phyloP scores from a whole-genome alignment of 179 eudicot species.

The Spinacia oleracea region DNA sequence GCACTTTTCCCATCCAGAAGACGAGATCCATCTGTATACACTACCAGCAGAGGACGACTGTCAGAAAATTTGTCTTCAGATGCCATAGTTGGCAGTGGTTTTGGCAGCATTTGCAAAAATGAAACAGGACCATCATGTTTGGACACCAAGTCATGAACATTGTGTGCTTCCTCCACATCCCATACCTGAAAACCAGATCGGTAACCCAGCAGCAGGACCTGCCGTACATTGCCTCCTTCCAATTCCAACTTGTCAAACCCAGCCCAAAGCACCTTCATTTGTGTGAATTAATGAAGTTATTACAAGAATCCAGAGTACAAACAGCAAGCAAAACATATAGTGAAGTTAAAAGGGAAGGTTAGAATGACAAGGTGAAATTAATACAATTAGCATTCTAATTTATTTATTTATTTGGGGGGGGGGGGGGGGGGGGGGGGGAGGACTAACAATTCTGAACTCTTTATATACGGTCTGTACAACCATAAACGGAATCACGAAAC shows the following conservation, averaged over 20 bases:
- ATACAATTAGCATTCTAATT: neutral
- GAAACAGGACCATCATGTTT: conserved; percentile 77
- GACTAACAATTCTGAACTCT: neutral
- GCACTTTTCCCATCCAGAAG: conserved; percentile 39
- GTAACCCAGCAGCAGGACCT: conserved; percentile 70
- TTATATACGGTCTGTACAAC: neutral
- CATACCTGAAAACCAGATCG: conserved; percentile 85
- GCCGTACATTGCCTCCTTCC: conserved; percentile 47
- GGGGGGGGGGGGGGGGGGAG: neutral
- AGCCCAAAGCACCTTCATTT: conserved; percentile 80
- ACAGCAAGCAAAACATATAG: neutral
- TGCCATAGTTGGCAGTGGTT: conserved; percentile 46
- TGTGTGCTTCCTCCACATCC: conserved; percentile 86
- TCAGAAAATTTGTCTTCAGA: conserved; percentile 55
- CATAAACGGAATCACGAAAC: neutral
- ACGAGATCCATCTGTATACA: conserved; percentile 67
- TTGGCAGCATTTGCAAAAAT: conserved; percentile 74
- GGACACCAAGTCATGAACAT: conserved; percentile 63
- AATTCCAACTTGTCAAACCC: conserved; percentile 78
- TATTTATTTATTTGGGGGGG: too few relatives aligned
- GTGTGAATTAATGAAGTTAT: conserved; percentile 8
- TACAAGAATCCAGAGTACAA: neutral
- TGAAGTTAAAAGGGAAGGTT: neutral
- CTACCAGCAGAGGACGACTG: conserved; percentile 63
- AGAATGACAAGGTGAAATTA: neutral